Conservation (phyloP, 345 rosid species). For the Eucalyptus melliodora region DNA sequence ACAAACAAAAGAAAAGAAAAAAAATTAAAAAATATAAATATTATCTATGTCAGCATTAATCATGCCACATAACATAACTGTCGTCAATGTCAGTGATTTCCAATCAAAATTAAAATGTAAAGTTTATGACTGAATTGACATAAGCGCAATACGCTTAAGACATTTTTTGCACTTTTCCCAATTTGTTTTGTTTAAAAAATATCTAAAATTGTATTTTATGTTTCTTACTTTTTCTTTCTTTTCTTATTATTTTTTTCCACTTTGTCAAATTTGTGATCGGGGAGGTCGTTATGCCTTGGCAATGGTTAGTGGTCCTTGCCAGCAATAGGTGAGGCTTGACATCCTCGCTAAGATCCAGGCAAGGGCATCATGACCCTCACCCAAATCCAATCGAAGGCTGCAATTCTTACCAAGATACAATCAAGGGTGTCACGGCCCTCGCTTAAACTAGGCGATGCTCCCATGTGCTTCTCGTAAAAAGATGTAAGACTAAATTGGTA, state of each 20-base stretch:
- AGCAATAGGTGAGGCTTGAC: background rate
- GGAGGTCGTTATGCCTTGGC: background rate
- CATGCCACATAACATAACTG: accelerated
- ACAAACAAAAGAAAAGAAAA: no score
- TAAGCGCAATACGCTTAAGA: background rate
- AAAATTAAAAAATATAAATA: no score
- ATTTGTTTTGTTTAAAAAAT: background rate
- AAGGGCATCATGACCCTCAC: background rate
- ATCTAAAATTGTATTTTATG: background rate
- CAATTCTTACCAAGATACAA: background rate
- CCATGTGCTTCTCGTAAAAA: background rate
- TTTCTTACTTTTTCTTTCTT: background rate
- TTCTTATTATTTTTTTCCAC: background rate
- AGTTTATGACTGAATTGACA: no score
- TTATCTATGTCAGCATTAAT: accelerated
- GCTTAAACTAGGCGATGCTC: background rate
- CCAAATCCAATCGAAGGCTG: background rate
- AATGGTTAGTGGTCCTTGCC: background rate
- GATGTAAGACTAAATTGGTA: background rate
- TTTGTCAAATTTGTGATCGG: background rate
- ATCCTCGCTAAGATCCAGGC: background rate
- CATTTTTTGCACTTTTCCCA: background rate
- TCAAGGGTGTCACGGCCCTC: background rate
- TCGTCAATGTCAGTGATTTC: no score
- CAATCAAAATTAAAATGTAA: no score